Base-by-base conservation (phyloP, 306 rosid genomes). In the Cucumis melo region DNA sequence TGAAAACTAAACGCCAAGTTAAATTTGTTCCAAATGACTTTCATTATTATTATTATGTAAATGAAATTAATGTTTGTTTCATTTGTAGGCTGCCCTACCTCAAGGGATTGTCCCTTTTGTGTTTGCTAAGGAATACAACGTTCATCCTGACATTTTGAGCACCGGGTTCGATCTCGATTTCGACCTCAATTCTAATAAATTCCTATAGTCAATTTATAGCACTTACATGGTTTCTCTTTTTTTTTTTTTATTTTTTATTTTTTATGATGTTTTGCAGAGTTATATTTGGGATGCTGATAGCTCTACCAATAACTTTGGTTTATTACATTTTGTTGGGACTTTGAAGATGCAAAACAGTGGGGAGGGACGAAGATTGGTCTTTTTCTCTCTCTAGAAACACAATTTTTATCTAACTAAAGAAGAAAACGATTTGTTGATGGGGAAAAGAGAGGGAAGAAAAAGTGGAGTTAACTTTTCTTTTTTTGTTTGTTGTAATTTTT, bases 101-200 rank as follows among this genome's bases (percentile, higher is more conserved):
- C 96, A 92, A 83, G 98, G 98, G 74, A 92, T 92, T 80, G 98
- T 90, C 29, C 98, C 96, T 4, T 90, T 90, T 62, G 96, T 92
- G 78, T 92, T 92, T 85, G 93, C 93, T 8, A 92, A 92, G 87
- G 97, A 92, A 80, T 92, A 92, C 80, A 92, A 90, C 41, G 96
- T 92, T 79, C 96, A 92, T 84, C 97, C 97, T 8, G 88, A 90
- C 88, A 92, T 90, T 36, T 82, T 92, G 0, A 92, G 97, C 89
- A 92, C 97, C 1, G 96, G 97, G 97, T 92, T 58, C 2, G 80
- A 39, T 20, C 39, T 42, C 50, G 0, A 11, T 12, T 0, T 7
- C 27, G 2, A 42, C 14, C 0, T 7, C 12, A 0, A 16, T 62
- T 27, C 1, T 27, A 27, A 1, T 27, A 27, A 32, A 8, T 15